A percentile compares a stretch with the other conserved stretches of the same genome.
phyloP scores from a whole-genome alignment of 768 basidiomycete species.

The Phlebiopsis flavidoalba region DNA sequence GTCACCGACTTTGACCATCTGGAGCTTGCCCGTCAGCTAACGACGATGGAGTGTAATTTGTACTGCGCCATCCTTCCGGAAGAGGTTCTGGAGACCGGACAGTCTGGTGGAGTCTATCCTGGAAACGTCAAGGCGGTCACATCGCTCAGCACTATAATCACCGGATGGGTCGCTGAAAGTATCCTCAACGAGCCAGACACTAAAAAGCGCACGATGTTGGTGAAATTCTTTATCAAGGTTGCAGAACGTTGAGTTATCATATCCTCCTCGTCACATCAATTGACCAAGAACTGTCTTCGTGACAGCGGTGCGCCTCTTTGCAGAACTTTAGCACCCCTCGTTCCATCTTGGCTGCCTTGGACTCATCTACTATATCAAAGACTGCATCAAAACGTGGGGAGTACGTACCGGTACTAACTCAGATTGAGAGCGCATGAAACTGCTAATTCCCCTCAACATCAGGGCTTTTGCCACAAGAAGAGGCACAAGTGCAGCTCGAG shows the following conservation, averaged over 20 bases:
- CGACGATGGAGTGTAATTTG: slow-evolving; percentile 86
- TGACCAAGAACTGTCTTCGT: neutral
- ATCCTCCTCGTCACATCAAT: slow-evolving; percentile 1
- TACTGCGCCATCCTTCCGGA: slow-evolving; percentile 85
- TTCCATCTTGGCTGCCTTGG: slow-evolving; percentile 89
- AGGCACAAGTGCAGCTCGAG: slow-evolving; percentile 75
- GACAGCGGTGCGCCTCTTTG: slow-evolving; percentile 75
- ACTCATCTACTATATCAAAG: slow-evolving; percentile 93
- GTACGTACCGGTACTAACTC: slow-evolving; percentile 41
- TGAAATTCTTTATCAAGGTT: slow-evolving; percentile 94
- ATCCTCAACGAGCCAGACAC: slow-evolving; percentile 88
- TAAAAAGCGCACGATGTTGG: slow-evolving; percentile 70
- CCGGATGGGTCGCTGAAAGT: slow-evolving; percentile 94
- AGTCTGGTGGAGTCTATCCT: slow-evolving; percentile 55
- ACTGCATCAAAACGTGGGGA: slow-evolving; percentile 88
- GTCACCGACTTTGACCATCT: slow-evolving; percentile 91
- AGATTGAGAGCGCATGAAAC: neutral
- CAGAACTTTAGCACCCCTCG: slow-evolving; percentile 92
- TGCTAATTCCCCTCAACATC: neutral
- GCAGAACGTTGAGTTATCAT: slow-evolving; percentile 51
- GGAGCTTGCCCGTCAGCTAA: slow-evolving; percentile 91
- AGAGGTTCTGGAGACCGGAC: slow-evolving; percentile 82
- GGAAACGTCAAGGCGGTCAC: slow-evolving; percentile 80
- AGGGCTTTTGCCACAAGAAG: slow-evolving; percentile 87
- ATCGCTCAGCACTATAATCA: slow-evolving; percentile 86